These are phyloP conservation scores for Aspergillus mulundensis DNA, from an alignment of 495 filamentous ascomycete species.

Conservation along the genomic window DNA sequence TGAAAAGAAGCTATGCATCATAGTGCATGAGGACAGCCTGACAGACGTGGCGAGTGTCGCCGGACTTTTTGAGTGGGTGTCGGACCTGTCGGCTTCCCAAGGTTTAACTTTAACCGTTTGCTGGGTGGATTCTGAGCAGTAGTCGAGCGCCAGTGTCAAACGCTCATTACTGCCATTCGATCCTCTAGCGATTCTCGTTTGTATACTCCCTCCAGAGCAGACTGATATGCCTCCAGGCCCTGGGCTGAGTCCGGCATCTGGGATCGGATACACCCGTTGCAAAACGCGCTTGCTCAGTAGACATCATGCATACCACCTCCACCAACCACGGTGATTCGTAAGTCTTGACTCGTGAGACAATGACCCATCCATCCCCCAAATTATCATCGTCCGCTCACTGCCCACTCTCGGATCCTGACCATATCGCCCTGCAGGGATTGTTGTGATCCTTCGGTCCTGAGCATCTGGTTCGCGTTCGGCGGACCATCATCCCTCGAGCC, in stretches of 20 bases:
- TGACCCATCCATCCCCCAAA: background rate
- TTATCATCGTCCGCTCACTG: background rate
- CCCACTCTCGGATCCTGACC: background rate
- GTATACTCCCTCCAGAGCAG: background rate
- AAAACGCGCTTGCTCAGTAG: background rate
- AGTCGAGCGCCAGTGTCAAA: background rate
- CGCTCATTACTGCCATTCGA: background rate
- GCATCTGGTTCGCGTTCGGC: background rate
- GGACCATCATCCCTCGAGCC: background rate
- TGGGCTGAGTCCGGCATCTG: background rate
- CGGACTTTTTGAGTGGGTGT: slow-evolving; percentile 3
- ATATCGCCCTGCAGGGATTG: background rate
- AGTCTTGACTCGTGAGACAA: background rate
- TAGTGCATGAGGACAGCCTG: background rate
- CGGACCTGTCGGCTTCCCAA: background rate
- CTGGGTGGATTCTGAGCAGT: background rate
- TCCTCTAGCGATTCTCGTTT: background rate
- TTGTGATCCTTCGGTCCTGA: background rate
- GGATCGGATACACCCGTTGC: background rate
- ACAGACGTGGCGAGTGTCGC: background rate
- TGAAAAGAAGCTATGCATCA: background rate
- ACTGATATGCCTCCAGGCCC: background rate
- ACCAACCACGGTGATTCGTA: background rate
- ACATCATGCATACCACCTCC: background rate
- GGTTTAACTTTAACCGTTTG: background rate